Evolutionary conservation across 305 asterid species (phyloP).

Genomic region (Fraxinus baroniana): DNA sequence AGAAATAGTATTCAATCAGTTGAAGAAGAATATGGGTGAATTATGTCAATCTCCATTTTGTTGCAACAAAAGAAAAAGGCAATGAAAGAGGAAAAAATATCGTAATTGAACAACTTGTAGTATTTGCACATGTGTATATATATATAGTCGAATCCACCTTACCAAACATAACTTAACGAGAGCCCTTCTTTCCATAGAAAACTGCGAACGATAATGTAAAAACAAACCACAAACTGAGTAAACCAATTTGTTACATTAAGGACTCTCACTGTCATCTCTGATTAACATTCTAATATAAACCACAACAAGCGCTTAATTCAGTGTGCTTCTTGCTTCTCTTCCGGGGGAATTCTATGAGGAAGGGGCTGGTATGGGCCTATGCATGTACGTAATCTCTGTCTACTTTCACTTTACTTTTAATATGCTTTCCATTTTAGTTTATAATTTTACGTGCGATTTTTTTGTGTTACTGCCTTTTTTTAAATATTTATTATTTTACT

Average conservation of each 20-base stretch:
- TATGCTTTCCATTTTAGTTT: slow-evolving; percentile 47
- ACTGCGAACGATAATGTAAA: background rate
- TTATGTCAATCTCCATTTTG: slow-evolving; percentile 5
- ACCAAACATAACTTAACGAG: background rate
- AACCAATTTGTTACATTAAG: background rate
- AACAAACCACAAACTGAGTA: no score
- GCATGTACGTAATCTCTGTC: background rate
- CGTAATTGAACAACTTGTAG: background rate
- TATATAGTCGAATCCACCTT: background rate
- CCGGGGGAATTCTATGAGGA: slow-evolving; percentile 24
- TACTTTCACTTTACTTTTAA: slow-evolving; percentile 44
- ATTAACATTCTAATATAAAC: slow-evolving; percentile 54
- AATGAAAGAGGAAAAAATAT: background rate
- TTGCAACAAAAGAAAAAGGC: background rate
- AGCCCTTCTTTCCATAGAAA: background rate
- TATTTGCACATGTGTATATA: background rate
- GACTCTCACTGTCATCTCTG: slow-evolving; percentile 29
- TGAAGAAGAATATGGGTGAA: background rate
- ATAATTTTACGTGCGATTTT: slow-evolving; percentile 29
- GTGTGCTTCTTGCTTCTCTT: slow-evolving; percentile 57
- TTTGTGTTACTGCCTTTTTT: no score
- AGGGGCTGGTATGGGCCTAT: no score
- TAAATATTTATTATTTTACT: background rate
- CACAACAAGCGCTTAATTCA: slow-evolving; percentile 64
- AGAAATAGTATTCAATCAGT: background rate